Evolutionary conservation across 495 filamentous ascomycete genomes (phyloP), one percentile per base, ranked within the genome.

Genomic region (Penicillium coprophilum): DNA sequence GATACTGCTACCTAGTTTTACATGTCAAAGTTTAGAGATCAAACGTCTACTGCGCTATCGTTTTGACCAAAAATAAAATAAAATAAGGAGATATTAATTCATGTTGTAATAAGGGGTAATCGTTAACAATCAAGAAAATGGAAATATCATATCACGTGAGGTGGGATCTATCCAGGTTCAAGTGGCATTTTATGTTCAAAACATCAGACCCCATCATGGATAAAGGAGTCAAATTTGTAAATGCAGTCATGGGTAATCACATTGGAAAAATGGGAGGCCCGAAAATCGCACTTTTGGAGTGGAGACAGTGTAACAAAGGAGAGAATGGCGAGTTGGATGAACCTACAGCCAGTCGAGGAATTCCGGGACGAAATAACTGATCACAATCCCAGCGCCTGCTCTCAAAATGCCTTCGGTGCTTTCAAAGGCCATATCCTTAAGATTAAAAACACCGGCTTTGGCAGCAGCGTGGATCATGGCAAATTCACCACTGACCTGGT

Each of bases 391-490:
- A 12, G 95, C 94, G 27, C 94, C 94, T 43, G 94, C 94, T 59
- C 94, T 82, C 47, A 98, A 71, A 55, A 98, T 97, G 2, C 93
- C 89, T 66, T 97, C 88, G 0, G 91, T 91, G 55, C 87, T 86
- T 72, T 98, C 94, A 66, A 95, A 93, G 0, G 90, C 95, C 91
- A 97, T 97, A 3, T 87, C 80, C 74, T 92, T 95, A 68, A 98
- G 76, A 70, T 96, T 92, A 68, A 97, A 98, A n/a, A 98, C 94
- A 0, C 94, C 94, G 10, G 94, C 92, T 71, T 95, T 94, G 20
- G 95, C 94, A 34, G 81, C 94, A 4, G 94, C 94, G 66, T 96
- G 91, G 46, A 98, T 96, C 95, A 97, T 98, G 39, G 94, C 92
- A 71, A 87, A 98, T 75, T 98, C 94, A 55, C 94, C 94, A 68